phyloP scores from a whole-genome alignment of 1,139 yeast species.

The Diutina mesorugosa region DNA sequence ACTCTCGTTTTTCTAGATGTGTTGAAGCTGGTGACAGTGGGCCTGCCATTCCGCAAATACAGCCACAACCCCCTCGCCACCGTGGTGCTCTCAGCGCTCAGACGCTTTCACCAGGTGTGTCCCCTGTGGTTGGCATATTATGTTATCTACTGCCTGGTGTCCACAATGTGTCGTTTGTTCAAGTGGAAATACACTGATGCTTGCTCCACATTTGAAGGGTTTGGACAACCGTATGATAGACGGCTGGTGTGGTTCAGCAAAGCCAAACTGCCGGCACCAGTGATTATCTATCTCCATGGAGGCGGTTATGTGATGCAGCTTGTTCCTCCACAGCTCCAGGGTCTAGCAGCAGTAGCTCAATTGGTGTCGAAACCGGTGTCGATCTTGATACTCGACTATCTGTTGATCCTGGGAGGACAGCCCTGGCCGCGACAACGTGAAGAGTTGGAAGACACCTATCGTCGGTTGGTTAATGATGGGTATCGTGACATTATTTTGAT shows the following conservation, averaged over 20 bases:
- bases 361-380: neutral
- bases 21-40: neutral
- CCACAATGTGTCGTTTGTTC: neutral
- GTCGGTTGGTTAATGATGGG: neutral
- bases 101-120: neutral
- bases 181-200: neutral
- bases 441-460: neutral
- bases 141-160: neutral
- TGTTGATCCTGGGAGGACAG: neutral
- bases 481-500: conserved; percentile 5
- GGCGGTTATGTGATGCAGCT: conserved; percentile 1
- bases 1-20: neutral
- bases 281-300: conserved; percentile 3
- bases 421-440: neutral
- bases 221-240: neutral
- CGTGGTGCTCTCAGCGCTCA: neutral
- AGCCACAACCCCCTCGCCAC: neutral
- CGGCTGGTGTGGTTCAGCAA: neutral
- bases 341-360: neutral
- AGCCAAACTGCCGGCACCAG: neutral
- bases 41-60: neutral
- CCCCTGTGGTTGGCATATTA: neutral
- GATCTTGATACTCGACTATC: neutral
- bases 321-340: neutral
- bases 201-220: neutral